Conservation (phyloP, 2,329 filamentous ascomycete genomes). For the Exophiala mesophila region DNA sequence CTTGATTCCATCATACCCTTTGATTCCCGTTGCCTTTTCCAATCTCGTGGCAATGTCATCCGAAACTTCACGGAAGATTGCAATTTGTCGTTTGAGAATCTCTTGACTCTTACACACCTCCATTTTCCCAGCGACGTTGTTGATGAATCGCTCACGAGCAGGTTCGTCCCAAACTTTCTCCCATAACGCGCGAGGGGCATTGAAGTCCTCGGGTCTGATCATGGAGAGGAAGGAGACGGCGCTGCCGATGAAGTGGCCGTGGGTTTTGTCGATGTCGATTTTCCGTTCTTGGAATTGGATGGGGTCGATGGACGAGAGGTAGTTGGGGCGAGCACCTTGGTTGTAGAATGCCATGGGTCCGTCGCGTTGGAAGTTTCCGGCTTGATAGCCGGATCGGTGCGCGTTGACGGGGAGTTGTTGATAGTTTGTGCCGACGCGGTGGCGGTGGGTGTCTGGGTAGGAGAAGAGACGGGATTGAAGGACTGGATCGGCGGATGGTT, state of each 20-base stretch:
- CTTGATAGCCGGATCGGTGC: conserved; percentile 44
- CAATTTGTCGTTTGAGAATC: conserved; percentile 60
- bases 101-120: conserved; percentile 53
- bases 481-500: conserved; percentile 65
- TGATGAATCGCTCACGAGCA: conserved; percentile 55
- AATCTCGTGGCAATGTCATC: conserved; percentile 53
- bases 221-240: conserved; percentile 49
- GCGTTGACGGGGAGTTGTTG: conserved; percentile 61
- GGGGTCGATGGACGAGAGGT: conserved; percentile 51
- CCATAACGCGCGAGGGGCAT: conserved; percentile 55
- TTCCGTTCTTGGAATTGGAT: conserved; percentile 45
- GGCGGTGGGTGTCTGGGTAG: conserved; percentile 63
- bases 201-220: conserved; percentile 48
- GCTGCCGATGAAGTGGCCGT: conserved; percentile 47
- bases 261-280: conserved; percentile 46
- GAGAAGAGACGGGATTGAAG: conserved; percentile 66
- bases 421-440: conserved; percentile 61
- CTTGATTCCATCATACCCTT: conserved; percentile 56
- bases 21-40: conserved; percentile 59
- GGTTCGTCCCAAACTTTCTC: conserved; percentile 58
- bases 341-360: conserved; percentile 66
- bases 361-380: conserved; percentile 66
- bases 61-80: conserved; percentile 60
- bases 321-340: conserved; percentile 56
- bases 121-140: conserved; percentile 60